Evolutionary conservation across 768 basidiomycete genomes (phyloP), one percentile per base, ranked within the genome.

Genomic region (Pulveroboletus sp.): DNA sequence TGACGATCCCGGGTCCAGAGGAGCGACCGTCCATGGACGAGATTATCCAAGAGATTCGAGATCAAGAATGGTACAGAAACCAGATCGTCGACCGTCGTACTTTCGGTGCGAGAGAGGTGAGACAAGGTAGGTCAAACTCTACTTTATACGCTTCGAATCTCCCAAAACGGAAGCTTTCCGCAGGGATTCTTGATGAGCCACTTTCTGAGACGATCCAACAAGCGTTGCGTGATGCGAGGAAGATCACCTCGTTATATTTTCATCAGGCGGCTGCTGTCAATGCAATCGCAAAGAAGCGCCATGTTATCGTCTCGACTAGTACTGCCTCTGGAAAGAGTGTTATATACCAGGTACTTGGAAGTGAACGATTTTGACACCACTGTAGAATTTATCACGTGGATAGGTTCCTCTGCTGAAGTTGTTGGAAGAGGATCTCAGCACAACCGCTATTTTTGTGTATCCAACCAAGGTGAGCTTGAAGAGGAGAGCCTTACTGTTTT

Each of bases 271-370:
- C 73, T 24, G 88, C 92, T 3, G 84, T 94, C 53, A 76, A 80
- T 54, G 76, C 81, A 0, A 71, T 92, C 9, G 67, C 71, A 12
- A 58, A 63, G 44, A 78, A 79, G 7, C 77, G 77, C 47, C 75
- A 91, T 65, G 89, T 93, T 24, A 88, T 94, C 32, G 87, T 93
- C 27, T 93, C 90, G 5, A 94, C 92, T 0, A 86, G 85, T 55
- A 95, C 93, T 8, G 91, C 92, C 7, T 92, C 89, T 5, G 90
- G 90, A 3, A 93, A 92, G 70, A 91, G 88, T 68, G 71, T 91
- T 12, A 89, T 92, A 38, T 93, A 91, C 64, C 89, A 92, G 72
- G 89, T 84, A 50, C 30, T 59, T 45, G n/a, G 5, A 33, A 26
- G 7, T n/a, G n/a, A 11, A 24, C 27, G n/a, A 14, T 40, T 40